These are phyloP conservation scores for Rhododendron williamsianum DNA, from an alignment of 148 eudicot genomes.

Conservation along the genomic window DNA sequence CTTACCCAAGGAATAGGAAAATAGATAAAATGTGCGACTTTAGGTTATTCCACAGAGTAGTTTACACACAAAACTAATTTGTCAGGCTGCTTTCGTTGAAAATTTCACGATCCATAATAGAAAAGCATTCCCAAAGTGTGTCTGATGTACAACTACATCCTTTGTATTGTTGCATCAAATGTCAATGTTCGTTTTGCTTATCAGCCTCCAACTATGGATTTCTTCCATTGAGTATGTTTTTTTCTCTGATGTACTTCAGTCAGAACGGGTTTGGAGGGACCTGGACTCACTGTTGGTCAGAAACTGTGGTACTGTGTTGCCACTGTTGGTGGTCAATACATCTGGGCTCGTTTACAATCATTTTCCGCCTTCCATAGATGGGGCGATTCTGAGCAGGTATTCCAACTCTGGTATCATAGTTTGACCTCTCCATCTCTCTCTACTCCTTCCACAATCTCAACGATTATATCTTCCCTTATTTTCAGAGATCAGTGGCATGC, in stretches of 20 bases:
- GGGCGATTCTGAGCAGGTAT: constrained; percentile 94
- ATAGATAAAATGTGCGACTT: constrained; percentile 1
- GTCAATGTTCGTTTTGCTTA: not conserved
- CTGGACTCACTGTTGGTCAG: constrained; percentile 82
- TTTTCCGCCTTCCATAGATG: constrained; percentile 96
- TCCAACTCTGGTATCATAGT: not conserved
- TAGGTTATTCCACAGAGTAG: not conserved
- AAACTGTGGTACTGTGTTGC: constrained; percentile 92
- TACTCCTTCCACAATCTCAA: not conserved
- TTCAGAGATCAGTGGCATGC: constrained; percentile 76
- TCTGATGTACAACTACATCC: not conserved
- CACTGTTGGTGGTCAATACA: constrained; percentile 88
- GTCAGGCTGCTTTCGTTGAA: not conserved
- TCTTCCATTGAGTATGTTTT: not conserved
- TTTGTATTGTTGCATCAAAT: not conserved
- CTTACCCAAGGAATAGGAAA: not conserved
- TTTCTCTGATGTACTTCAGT: constrained; percentile 40
- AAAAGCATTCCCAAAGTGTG: not conserved
- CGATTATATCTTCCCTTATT: not conserved
- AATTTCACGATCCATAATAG: not conserved
- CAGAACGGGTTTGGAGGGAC: constrained; percentile 90
- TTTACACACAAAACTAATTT: not conserved
- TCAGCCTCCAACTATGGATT: constrained; percentile 7
- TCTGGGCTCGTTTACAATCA: constrained; percentile 86
- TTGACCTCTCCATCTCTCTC: not conserved